Conservation (phyloP, 495 filamentous ascomycete genomes). For the Pyrenopolyporus hunteri region DNA sequence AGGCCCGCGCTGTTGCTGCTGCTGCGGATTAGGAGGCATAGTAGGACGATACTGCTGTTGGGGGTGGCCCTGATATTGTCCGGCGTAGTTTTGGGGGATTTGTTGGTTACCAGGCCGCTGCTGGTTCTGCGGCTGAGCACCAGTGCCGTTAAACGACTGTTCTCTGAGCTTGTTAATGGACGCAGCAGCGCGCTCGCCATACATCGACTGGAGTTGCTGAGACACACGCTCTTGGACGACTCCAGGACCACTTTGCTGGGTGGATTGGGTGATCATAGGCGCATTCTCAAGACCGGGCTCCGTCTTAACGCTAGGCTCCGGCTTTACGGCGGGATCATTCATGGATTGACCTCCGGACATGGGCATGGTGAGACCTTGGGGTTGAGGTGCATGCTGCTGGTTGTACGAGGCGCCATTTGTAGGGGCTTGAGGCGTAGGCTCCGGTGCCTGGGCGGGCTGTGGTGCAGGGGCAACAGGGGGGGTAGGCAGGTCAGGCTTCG, state of each 20-base stretch:
- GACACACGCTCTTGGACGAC: slow-evolving; percentile 60
- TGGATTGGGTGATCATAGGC: slow-evolving; percentile 33
- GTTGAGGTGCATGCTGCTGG: slow-evolving; percentile 46
- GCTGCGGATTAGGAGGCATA: slow-evolving; percentile 39
- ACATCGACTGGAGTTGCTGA: slow-evolving; percentile 67
- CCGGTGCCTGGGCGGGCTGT: slow-evolving; percentile 39
- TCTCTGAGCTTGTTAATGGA: slow-evolving; percentile 70
- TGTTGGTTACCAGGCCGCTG: slow-evolving; percentile 36
- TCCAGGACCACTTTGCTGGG: slow-evolving; percentile 59
- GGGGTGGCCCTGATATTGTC: slow-evolving; percentile 49
- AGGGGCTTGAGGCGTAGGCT: slow-evolving; percentile 37
- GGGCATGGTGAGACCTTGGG: slow-evolving; percentile 46
- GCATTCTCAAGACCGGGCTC: slow-evolving; percentile 45
- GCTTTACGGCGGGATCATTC: slow-evolving; percentile 68
- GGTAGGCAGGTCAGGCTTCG: slow-evolving; percentile 56
- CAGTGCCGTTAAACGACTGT: slow-evolving; percentile 46
- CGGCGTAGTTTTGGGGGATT: slow-evolving; percentile 40
- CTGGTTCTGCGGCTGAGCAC: slow-evolving; percentile 32
- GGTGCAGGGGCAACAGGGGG: slow-evolving; percentile 42
- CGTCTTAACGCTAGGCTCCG: slow-evolving; percentile 58
- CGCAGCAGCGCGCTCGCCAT: slow-evolving; percentile 70
- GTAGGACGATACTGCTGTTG: slow-evolving; percentile 57
- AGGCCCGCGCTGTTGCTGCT: slow-evolving; percentile 51
- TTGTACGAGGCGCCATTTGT: slow-evolving; percentile 43
- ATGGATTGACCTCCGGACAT: slow-evolving; percentile 45